Evolutionary conservation across 371 early-diverging fungal genomes (phyloP), one percentile per base, ranked within the genome.

Genomic region (Apophysomyces sp.): DNA sequence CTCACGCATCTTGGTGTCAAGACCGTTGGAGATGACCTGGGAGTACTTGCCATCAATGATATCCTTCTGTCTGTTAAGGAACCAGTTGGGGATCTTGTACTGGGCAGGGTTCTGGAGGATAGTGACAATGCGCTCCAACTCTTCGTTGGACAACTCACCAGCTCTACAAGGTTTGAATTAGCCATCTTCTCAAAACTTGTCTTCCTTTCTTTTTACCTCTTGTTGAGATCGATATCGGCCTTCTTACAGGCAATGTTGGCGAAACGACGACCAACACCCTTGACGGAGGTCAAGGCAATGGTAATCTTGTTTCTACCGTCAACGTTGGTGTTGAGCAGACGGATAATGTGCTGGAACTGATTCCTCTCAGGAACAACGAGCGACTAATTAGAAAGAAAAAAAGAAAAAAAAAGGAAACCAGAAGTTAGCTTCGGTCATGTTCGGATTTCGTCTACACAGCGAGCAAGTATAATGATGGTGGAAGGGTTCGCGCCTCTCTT

Each of bases 311-410:
- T 86, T 78, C 91, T 93, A 65, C 99, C 99, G 78, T 99, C 94
- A 73, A 99, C 91, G 89, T 99, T 99, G 82, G 99, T 99, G 91
- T 99, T 99, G 79, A 95, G 93, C 61, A 99, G 88, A 96, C 99
- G 98, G 71, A 98, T 86, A 84, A 99, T 98, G 88, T 94, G 93
- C 84, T 96, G 97, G 87, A 98, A 94, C 73, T 89, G 86, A 74
- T 86, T 86, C 86, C 89, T 86, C 73, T 90, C 92, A 60, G 92
- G 88, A 67, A 92, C 93, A 66, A 92, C 90, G 82, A 94, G 87
- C 71, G 94, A 94, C 93, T 89, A 69, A n/a, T n/a, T n/a, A n/a
- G n/a, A n/a, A n/a, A n/a, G n/a, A 44, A 60, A 59, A 7, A 52
- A 62, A 64, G 32, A 55, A 44, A 36, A 57, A 52, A 58, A 24